Percentiles rank a stretch among this genome's conserved stretches.
phyloP scores from a whole-genome alignment of 768 basidiomycete genomes.

The Termitomyces sp. region DNA sequence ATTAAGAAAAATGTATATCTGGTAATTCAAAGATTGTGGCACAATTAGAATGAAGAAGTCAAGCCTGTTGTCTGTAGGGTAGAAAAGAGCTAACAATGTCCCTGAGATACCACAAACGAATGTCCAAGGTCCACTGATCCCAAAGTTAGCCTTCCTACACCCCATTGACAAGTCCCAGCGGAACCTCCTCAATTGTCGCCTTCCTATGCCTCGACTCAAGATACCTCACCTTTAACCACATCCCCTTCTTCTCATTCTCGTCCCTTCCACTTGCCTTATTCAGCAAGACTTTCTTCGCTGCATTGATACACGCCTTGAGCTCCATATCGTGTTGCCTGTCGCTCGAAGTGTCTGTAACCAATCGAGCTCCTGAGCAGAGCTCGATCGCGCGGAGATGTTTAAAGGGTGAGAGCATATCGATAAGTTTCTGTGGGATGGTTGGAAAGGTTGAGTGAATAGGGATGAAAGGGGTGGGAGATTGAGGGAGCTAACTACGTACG shows the following conservation, averaged over 20 bases:
- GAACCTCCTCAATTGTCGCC: background rate
- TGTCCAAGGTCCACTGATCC: background rate
- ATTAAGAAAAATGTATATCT: no score
- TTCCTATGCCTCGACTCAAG: background rate
- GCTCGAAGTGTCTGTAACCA: background rate
- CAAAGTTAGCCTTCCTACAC: background rate
- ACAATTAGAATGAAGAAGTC: no score
- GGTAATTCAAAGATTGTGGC: no score
- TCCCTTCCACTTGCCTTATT: background rate
- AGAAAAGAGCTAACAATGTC: background rate
- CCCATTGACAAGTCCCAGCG: background rate
- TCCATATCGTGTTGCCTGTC: no score
- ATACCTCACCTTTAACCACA: background rate
- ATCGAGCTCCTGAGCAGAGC: background rate
- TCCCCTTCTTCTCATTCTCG: background rate
- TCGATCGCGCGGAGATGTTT: background rate
- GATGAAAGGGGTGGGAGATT: background rate
- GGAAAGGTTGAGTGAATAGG: no score
- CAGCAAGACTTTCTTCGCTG: background rate
- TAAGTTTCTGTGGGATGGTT: background rate
- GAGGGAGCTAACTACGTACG: background rate
- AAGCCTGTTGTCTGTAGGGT: background rate
- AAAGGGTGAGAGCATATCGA: background rate
- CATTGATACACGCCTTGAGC: background rate
- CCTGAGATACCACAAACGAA: background rate